Evolutionary conservation across 257 asterid genomes (phyloP).

Genomic region (Haberlea rhodopensis): DNA sequence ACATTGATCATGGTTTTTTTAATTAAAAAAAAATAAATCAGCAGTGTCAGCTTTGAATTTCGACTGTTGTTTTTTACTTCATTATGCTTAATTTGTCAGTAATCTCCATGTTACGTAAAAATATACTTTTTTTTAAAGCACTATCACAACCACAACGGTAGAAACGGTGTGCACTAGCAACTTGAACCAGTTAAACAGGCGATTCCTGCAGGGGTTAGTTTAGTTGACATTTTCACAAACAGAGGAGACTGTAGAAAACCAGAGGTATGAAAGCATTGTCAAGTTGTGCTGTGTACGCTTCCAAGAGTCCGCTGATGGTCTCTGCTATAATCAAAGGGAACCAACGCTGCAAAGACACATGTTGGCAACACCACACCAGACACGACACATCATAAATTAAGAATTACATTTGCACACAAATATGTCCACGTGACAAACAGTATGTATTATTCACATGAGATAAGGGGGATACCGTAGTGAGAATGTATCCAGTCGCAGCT

Average conservation of each 20-base stretch:
- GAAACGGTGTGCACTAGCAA: too few species aligned
- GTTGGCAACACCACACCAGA: too few species aligned
- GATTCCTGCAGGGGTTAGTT: conserved; percentile 3
- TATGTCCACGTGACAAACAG: not conserved
- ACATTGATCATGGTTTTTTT: too few species aligned
- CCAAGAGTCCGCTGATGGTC: conserved; percentile 75
- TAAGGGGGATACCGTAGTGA: conserved; percentile 59
- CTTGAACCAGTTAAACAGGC: conserved; percentile 1
- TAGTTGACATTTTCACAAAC: conserved; percentile 47
- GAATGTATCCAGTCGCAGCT: conserved; percentile 75
- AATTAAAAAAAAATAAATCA: too few species aligned
- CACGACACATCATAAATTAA: conserved; percentile 14
- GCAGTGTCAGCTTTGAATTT: too few species aligned
- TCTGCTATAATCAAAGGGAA: conserved; percentile 78
- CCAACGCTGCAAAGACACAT: conserved; percentile 74
- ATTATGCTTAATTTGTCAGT: too few species aligned
- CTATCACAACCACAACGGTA: too few species aligned
- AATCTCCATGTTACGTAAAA: too few species aligned
- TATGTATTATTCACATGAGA: too few species aligned
- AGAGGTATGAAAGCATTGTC: conserved; percentile 98
- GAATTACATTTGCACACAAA: not conserved
- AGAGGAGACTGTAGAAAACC: conserved; percentile 86
- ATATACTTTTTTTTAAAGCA: too few species aligned
- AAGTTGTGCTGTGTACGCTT: conserved; percentile 94
- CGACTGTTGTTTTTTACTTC: too few species aligned